Percentiles rank a stretch among this genome's conserved stretches.
phyloP scores from a whole-genome alignment of 2,329 filamentous ascomycete species.

The Cryphonectria naterciae region DNA sequence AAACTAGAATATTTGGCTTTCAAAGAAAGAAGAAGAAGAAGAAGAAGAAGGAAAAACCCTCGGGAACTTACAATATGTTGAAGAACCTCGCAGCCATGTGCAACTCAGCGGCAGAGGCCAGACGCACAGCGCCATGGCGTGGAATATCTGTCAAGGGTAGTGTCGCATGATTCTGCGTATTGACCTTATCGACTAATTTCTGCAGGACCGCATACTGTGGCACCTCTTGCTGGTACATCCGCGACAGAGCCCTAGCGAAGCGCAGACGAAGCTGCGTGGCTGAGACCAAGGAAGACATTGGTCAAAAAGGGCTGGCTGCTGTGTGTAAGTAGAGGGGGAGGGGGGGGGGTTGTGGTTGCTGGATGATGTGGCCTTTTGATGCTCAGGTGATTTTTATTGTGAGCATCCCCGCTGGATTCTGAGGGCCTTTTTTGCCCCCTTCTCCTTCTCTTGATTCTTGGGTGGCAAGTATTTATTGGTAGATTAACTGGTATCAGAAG shows the following conservation, averaged over 20 bases:
- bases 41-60: no score
- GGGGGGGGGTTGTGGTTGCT: not conserved
- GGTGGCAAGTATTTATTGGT: not conserved
- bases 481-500: not conserved
- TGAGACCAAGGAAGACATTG: constrained; percentile 11
- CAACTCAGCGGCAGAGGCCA: constrained; percentile 51
- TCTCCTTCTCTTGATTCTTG: not conserved
- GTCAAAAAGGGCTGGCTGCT: not conserved
- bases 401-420: not conserved
- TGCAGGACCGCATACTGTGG: constrained; percentile 32
- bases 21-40: no score
- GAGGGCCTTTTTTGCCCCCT: no score
- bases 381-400: not conserved
- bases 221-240: constrained; percentile 34
- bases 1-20: not conserved
- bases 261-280: constrained; percentile 24
- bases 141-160: constrained; percentile 20
- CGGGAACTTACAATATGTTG: constrained; percentile 35
- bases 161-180: not conserved
- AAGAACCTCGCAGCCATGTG: constrained; percentile 49
- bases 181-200: constrained; percentile 23
- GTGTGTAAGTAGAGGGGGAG: not conserved
- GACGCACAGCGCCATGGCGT: constrained; percentile 53
- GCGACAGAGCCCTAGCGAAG: constrained; percentile 30
- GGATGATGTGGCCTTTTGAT: not conserved